These are phyloP conservation scores for Singerocomus inundabilis DNA, from an alignment of 1,284 basidiomycete species.

Conservation along the genomic window DNA sequence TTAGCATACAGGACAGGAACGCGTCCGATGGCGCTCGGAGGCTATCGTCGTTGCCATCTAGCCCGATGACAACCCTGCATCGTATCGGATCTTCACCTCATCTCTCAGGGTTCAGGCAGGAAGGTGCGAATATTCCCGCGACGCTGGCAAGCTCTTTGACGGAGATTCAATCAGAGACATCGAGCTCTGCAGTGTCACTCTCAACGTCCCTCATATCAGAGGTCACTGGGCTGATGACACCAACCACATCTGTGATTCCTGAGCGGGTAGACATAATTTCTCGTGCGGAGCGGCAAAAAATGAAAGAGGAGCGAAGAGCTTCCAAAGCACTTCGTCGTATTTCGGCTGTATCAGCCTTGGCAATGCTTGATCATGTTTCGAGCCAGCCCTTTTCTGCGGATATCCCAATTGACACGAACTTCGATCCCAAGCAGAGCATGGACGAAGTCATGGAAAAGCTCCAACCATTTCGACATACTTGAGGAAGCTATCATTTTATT, in stretches of 20 bases:
- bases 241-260: constrained; percentile 31
- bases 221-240: constrained; percentile 11
- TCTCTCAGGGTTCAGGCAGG: constrained; percentile 10
- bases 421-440: constrained; percentile 38
- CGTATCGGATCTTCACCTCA: neutral
- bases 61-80: neutral
- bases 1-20: constrained; percentile 30
- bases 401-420: constrained; percentile 28
- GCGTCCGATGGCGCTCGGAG: constrained; percentile 2
- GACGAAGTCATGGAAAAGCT: constrained; percentile 40
- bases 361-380: constrained; percentile 20
- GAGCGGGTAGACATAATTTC: constrained; percentile 26
- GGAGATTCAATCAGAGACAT: constrained; percentile 11
- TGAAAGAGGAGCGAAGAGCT: constrained; percentile 36
- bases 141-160: constrained; percentile 5
- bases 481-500: constrained; percentile 16
- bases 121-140: constrained; percentile 2
- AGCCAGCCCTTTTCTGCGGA: constrained; percentile 25
- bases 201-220: constrained; percentile 17
- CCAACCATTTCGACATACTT: constrained; percentile 34
- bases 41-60: constrained; percentile 6
- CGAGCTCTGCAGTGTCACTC: constrained; percentile 17
- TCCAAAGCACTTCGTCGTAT: constrained; percentile 38
- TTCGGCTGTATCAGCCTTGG: constrained; percentile 32
- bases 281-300: constrained; percentile 31